A percentile compares a stretch with the other conserved stretches of the same genome.
Conservation (phyloP, 176 grass and related monocot species). For the Phoenix dactylifera region DNA sequence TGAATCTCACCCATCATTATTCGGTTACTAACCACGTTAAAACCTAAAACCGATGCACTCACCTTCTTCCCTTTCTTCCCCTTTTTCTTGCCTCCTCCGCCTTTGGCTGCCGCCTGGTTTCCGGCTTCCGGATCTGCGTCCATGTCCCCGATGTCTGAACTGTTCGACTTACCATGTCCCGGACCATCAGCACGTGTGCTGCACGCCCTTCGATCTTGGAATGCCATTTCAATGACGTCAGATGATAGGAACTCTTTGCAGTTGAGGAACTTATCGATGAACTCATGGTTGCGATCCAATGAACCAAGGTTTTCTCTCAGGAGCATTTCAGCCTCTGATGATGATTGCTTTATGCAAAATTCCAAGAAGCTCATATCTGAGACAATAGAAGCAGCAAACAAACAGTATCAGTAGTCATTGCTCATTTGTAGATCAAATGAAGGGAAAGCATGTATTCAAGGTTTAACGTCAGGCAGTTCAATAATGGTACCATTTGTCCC, state of each 20-base stretch:
- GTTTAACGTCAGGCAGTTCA: not conserved
- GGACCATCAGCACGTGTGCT: conserved; percentile 7
- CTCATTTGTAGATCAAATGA: no score
- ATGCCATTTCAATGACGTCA: conserved; percentile 79
- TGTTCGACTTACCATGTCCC: conserved; percentile 11
- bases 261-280: conserved; percentile 91
- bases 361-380: conserved; percentile 88
- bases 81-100: conserved; percentile 61
- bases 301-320: conserved; percentile 75
- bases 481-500: conserved; percentile 60
- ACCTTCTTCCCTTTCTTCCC: conserved; percentile 98
- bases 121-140: conserved; percentile 28
- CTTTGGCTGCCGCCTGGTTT: conserved; percentile 14
- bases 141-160: conserved; percentile 20
- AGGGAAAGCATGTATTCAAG: not conserved
- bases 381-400: not conserved
- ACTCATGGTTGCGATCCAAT: conserved; percentile 58
- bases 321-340: conserved; percentile 54
- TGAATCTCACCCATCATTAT: conserved; percentile 99
- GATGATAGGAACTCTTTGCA: conserved; percentile 78
- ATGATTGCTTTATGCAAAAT: conserved; percentile 82
- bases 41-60: conserved; percentile 60
- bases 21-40: conserved; percentile 95
- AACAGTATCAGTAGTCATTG: not conserved
- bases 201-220: conserved; percentile 30